Conservation (phyloP, 2,329 filamentous ascomycete genomes). For the Penicillium sp. region DNA sequence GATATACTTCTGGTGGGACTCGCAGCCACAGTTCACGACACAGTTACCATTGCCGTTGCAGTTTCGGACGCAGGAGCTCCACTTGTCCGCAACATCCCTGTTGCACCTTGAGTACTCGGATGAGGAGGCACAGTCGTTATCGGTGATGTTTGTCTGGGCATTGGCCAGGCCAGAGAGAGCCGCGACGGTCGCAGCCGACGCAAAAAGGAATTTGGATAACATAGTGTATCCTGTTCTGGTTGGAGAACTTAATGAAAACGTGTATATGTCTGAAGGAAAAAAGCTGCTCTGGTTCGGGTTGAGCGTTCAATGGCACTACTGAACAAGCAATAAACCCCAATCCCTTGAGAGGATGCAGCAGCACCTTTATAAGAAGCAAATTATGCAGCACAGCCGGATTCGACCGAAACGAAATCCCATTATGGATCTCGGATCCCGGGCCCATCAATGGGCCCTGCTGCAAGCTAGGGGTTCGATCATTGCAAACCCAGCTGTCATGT, state of each 20-base stretch:
- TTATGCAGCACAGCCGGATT: background rate
- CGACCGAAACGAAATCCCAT: background rate
- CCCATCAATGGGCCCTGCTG: slow-evolving; percentile 1
- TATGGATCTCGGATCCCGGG: slow-evolving; percentile 3
- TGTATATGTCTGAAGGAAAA: background rate
- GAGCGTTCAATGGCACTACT: background rate
- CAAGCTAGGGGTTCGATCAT: slow-evolving; percentile 13
- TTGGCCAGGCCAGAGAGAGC: slow-evolving; percentile 8
- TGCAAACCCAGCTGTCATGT: slow-evolving; percentile 18
- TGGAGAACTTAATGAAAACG: background rate
- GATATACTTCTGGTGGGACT: slow-evolving; percentile 22
- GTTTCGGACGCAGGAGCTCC: slow-evolving; percentile 14
- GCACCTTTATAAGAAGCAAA: slow-evolving; percentile 1
- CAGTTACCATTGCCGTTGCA: slow-evolving; percentile 19
- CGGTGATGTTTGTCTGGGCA: slow-evolving; percentile 22
- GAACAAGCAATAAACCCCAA: background rate
- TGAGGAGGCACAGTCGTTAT: slow-evolving; percentile 15
- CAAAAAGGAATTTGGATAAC: slow-evolving; percentile 13
- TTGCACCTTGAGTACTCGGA: slow-evolving; percentile 18
- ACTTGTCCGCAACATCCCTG: slow-evolving; percentile 14
- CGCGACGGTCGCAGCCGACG: slow-evolving; percentile 8
- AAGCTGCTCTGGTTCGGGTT: background rate
- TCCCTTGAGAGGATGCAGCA: background rate
- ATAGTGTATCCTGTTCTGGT: slow-evolving; percentile 4
- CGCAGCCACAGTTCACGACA: slow-evolving; percentile 19